phyloP scores from a whole-genome alignment of 1,139 yeast genomes.

The Sugiyamaella novakii region DNA sequence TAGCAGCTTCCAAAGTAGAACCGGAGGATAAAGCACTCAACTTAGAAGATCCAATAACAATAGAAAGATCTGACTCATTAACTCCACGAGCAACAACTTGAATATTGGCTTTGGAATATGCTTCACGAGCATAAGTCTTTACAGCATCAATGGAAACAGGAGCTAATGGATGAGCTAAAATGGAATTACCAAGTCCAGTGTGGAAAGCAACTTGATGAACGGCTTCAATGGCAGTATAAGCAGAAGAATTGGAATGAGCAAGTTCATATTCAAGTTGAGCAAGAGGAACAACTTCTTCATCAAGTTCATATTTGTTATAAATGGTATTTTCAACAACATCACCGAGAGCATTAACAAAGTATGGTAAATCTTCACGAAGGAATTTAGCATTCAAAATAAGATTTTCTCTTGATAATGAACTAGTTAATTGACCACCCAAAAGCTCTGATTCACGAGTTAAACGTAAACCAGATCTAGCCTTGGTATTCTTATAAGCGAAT shows the following conservation, averaged over 20 bases:
- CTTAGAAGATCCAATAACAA: constrained; percentile 64
- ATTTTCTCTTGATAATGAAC: constrained; percentile 79
- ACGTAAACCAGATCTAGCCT: constrained; percentile 84
- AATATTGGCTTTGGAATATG: constrained; percentile 70
- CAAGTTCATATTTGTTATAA: constrained; percentile 73
- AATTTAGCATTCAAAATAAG: constrained; percentile 78
- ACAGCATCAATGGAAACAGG: constrained; percentile 66
- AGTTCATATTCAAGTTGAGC: constrained; percentile 56
- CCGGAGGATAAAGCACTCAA: constrained; percentile 67
- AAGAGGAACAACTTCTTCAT: constrained; percentile 79
- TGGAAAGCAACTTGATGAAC: constrained; percentile 84
- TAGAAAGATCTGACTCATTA: constrained; percentile 65
- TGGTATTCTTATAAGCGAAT: constrained; percentile 81
- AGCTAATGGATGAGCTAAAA: constrained; percentile 67
- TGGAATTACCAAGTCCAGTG: constrained; percentile 84
- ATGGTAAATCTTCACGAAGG: constrained; percentile 87
- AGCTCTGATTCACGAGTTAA: constrained; percentile 93
- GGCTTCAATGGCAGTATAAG: constrained; percentile 68
- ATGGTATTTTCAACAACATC: constrained; percentile 72
- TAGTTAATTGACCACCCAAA: constrained; percentile 77
- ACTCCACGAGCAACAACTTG: constrained; percentile 77
- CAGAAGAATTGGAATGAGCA: constrained; percentile 54
- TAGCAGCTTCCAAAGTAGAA: constrained; percentile 48
- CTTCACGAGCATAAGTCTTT: constrained; percentile 64
- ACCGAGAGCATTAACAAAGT: constrained; percentile 84